Conservation (phyloP, 768 basidiomycete species). For the Mycena capillaripes region DNA sequence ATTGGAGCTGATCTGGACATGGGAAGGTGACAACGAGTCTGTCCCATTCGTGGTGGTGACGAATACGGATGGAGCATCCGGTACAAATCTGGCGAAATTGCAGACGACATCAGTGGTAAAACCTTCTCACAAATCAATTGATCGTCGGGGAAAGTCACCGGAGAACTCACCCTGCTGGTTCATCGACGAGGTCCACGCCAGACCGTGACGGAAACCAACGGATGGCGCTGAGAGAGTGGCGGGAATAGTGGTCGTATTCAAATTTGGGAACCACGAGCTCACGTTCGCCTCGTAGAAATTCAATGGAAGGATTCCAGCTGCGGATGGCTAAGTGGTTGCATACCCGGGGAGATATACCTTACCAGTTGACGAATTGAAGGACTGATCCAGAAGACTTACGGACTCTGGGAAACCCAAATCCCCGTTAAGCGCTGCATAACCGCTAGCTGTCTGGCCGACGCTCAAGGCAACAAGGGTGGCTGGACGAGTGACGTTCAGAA, state of each 20-base stretch:
- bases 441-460: slow-evolving; percentile 8
- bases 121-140: neutral
- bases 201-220: neutral
- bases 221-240: neutral
- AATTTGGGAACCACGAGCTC: neutral
- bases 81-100: neutral
- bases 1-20: neutral
- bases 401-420: neutral
- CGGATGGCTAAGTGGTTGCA: neutral
- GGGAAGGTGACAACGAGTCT: no score
- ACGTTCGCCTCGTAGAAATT: neutral
- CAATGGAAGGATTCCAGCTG: neutral
- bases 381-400: neutral
- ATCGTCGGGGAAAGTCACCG: neutral
- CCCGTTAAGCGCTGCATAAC: neutral
- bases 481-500: neutral
- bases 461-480: neutral
- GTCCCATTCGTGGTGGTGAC: neutral
- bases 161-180: neutral
- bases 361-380: neutral
- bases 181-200: neutral
- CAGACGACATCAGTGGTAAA: slow-evolving; percentile 9
- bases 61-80: slow-evolving; percentile 3
- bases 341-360: neutral
- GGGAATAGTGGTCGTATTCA: neutral